Evolutionary conservation across 345 rosid genomes (phyloP).

Genomic region (Populus davidiana): DNA sequence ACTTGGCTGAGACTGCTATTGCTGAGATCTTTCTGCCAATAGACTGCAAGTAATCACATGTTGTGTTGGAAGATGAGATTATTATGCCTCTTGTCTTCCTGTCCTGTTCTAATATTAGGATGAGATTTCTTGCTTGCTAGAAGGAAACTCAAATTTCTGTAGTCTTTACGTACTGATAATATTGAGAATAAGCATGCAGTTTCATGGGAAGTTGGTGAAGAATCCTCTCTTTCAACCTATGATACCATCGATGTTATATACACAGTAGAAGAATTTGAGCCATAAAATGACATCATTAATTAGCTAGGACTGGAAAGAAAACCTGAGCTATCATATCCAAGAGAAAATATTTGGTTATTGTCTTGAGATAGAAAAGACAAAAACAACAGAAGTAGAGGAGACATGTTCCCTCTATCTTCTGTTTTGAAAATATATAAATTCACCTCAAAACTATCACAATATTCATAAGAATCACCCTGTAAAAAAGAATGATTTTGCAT

Average conservation of each 20-base stretch:
- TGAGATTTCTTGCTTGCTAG: neutral
- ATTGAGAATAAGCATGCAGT: neutral
- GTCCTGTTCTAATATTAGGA: neutral
- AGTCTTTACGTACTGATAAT: neutral
- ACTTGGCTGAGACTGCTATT: constrained; percentile 12
- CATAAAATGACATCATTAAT: neutral
- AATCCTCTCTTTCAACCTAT: neutral
- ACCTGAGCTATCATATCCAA: neutral
- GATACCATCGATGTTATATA: neutral
- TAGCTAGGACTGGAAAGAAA: neutral
- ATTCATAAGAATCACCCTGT: too few relatives aligned
- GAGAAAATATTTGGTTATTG: neutral
- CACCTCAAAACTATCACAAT: too few relatives aligned
- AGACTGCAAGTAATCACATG: neutral
- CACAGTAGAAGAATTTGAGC: neutral
- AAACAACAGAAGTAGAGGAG: neutral
- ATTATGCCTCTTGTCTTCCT: neutral
- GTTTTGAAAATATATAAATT: too few relatives aligned
- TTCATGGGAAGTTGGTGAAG: neutral
- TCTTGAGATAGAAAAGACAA: neutral
- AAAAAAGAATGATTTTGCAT: neutral
- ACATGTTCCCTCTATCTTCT: too few relatives aligned
- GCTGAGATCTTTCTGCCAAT: neutral
- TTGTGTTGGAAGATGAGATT: neutral
- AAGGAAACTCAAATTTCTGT: neutral